These are phyloP conservation scores for Dichomitus squalens DNA, from an alignment of 1,284 basidiomycete genomes.

Conservation along the genomic window DNA sequence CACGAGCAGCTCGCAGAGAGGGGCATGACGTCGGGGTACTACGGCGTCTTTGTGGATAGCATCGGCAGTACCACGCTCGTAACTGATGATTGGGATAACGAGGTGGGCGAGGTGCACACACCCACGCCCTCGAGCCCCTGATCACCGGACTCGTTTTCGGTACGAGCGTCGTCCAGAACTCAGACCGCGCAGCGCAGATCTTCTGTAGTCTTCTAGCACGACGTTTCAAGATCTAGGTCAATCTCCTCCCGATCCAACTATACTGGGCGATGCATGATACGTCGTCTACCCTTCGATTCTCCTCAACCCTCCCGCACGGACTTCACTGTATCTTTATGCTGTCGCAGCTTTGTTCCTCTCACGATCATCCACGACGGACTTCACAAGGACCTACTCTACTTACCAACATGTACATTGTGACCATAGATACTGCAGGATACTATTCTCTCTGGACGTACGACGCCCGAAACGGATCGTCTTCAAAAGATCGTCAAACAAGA, in stretches of 20 bases:
- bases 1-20: constrained; percentile 22
- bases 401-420: background rate
- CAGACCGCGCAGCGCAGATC: background rate
- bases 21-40: constrained; percentile 20
- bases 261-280: background rate
- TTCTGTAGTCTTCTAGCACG: background rate
- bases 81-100: constrained; percentile 21
- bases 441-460: too few species aligned
- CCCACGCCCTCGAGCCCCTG: background rate
- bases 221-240: too few species aligned
- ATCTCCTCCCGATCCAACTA: background rate
- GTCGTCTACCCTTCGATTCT: background rate
- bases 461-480: too few species aligned
- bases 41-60: constrained; percentile 20
- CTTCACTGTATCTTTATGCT: background rate
- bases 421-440: background rate
- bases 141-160: background rate
- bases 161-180: background rate
- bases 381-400: too few species aligned
- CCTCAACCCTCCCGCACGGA: background rate
- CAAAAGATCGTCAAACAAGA: background rate
- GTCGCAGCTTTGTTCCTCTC: background rate
- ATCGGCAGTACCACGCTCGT: constrained; percentile 24
- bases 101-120: constrained; percentile 4
- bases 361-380: background rate